Base-by-base conservation (phyloP, 352 stramenopile genomes). In the Chrysophaeum taylorii region DNA sequence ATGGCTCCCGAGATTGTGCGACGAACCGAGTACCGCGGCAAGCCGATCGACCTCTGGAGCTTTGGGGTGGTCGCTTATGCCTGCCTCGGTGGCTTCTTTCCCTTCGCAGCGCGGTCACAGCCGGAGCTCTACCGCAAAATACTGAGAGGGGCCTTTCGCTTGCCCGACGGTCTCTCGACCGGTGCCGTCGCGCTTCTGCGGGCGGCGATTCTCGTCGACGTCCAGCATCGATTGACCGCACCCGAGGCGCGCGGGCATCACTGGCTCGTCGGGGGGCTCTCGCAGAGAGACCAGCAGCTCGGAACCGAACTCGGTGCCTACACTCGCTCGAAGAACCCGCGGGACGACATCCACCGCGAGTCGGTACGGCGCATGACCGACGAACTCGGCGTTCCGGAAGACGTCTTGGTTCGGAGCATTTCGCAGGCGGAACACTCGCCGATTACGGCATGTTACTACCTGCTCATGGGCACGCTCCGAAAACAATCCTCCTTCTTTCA, bases 1-100 rank as follows among this genome's bases (percentile, higher is more conserved):
- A 95, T 96, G 88, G 92, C 88, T 41, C 90, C 90, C 0, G 90
- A 96, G 74, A 90, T 96, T 67, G 78, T 96, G 14, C 87, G 86
- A 69, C 85, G 88, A 62, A 73, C 84, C 72, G 85, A 89, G 36
- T 96, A 96, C 78, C 83, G 92, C 73, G 89, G 88, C 70, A 85
- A 90, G 41, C 89, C 89, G 31, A 81, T 95, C 25, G 89, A 94
- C 78, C 84, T 93, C 18, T 95, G 89, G 89, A 53, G 27, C 21
- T 31, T 71, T 15, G 69, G 69, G 0, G 69, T 73, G 31, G 69
- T 73, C 27, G 33, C 60, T 5, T 73, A 73, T 42, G 69, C 69
- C 18, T 62, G 67, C 60, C 31, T 73, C 25, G 67, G 69, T 39
- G 69, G 69, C 23, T 62, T 60, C 69, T 73, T 73, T 33, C 69